A percentile compares a stretch with the other conserved stretches of the same genome.
Evolutionary conservation across 768 basidiomycete species (phyloP).

Genomic region (Terana coerulea): DNA sequence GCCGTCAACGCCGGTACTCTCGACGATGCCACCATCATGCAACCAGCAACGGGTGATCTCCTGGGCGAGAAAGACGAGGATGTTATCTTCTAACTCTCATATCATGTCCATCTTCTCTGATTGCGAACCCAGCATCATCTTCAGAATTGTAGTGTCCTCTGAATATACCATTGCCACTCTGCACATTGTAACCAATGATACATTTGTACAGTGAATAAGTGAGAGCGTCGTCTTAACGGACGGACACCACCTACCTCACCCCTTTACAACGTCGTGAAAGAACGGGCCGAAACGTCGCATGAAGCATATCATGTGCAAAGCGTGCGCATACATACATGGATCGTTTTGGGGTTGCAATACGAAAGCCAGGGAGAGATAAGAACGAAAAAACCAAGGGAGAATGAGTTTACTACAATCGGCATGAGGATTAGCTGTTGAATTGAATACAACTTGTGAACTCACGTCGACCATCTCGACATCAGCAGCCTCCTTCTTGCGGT

Average conservation of each 20-base stretch:
- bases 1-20: conserved; percentile 8
- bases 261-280: conserved; percentile 5
- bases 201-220: conserved; percentile 5
- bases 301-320: conserved; percentile 52
- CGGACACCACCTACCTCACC: conserved; percentile 7
- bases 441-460: conserved; percentile 29
- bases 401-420: conserved; percentile 11
- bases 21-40: conserved; percentile 15
- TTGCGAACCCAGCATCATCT: background rate
- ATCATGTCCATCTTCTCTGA: too few species aligned
- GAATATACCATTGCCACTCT: conserved; percentile 7
- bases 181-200: conserved; percentile 9
- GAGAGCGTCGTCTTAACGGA: background rate
- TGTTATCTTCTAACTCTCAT: conserved; percentile 74
- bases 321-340: conserved; percentile 63
- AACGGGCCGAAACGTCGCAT: conserved; percentile 29
- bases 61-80: conserved; percentile 87
- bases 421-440: conserved; percentile 13
- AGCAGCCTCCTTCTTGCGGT: conserved; percentile 60
- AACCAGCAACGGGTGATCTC: conserved; percentile 47
- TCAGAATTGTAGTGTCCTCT: background rate
- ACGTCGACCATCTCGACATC: conserved; percentile 80
- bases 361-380: conserved; percentile 20
- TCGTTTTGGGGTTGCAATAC: conserved; percentile 44
- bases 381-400: conserved; percentile 34